Percentiles rank a stretch among this genome's conserved stretches.
Conservation (phyloP, 495 filamentous ascomycete genomes). For the Penicillium bialowiezense region DNA sequence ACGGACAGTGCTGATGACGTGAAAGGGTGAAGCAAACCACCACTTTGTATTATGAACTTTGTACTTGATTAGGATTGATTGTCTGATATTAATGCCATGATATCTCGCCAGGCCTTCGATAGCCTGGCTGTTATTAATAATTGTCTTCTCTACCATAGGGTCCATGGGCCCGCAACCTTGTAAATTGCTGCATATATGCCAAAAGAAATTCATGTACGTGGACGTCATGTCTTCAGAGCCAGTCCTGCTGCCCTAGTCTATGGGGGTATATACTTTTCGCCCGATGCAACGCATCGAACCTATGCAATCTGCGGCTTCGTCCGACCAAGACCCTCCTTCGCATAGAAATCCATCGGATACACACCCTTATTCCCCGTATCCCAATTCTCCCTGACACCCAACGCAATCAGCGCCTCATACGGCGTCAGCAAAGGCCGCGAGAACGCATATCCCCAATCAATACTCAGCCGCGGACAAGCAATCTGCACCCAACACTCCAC, state of each 20-base stretch:
- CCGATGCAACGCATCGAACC: not conserved
- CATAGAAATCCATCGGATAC: conserved; percentile 99
- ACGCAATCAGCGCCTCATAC: conserved; percentile 88
- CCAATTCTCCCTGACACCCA: conserved; percentile 78
- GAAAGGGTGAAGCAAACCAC: conserved; percentile 27
- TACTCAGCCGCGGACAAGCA: conserved; percentile 89
- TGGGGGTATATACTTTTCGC: conserved; percentile 18
- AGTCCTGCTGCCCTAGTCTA: conserved; percentile 19
- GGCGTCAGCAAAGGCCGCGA: conserved; percentile 83
- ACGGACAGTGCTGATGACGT: conserved; percentile 41
- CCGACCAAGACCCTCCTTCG: conserved; percentile 84
- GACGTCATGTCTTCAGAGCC: conserved; percentile 6
- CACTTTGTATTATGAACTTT: conserved; percentile 23
- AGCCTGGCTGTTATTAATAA: conserved; percentile 7
- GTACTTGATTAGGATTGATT: conserved; percentile 17
- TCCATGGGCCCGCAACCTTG: too few species aligned
- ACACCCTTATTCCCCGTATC: conserved; percentile 59
- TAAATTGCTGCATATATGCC: not conserved
- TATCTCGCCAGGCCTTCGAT: conserved; percentile 9
- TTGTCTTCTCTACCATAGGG: too few species aligned
- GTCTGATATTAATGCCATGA: conserved; percentile 8
- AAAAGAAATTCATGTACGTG: not conserved
- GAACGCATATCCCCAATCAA: conserved; percentile 99
- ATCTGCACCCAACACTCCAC: conserved; percentile 98
- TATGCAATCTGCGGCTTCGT: conserved; percentile 52